phyloP scores from a whole-genome alignment of 768 basidiomycete genomes.

The Collybia sp. region DNA sequence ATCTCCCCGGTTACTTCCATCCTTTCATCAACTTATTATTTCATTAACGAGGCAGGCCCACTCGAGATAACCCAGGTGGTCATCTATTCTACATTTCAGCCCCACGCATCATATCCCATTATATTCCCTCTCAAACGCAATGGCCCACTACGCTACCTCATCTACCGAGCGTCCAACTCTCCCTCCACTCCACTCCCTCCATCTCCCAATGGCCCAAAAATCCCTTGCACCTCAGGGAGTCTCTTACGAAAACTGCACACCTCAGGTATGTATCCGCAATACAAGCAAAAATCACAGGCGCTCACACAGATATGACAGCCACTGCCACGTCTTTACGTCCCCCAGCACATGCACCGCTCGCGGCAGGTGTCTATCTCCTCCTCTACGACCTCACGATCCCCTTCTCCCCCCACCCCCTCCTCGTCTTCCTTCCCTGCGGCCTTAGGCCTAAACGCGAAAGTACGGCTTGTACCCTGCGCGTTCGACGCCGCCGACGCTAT shows the following conservation, averaged over 20 bases:
- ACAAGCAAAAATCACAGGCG: not conserved
- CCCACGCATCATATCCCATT: conserved; percentile 4
- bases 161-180: conserved; percentile 41
- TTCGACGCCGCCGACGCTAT: conserved; percentile 51
- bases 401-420: conserved; percentile 25
- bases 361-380: conserved; percentile 34
- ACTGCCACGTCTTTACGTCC: conserved; percentile 13
- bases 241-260: conserved; percentile 13
- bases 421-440: conserved; percentile 10
- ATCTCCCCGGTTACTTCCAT: conserved; percentile 14
- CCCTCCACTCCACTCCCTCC: conserved; percentile 46
- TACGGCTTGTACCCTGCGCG: conserved; percentile 45
- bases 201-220: conserved; percentile 21
- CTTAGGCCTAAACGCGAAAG: conserved; percentile 12
- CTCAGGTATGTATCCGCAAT: conserved; percentile 1
- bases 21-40: conserved; percentile 10
- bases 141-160: conserved; percentile 12
- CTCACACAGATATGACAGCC: conserved; percentile 12
- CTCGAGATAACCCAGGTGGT: conserved; percentile 28
- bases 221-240: conserved; percentile 7
- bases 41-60: conserved; percentile 31
- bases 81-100: conserved; percentile 14
- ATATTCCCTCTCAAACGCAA: conserved; percentile 5
- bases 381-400: conserved; percentile 33
- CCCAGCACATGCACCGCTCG: conserved; percentile 11